A percentile compares a stretch with the other conserved stretches of the same genome.
Conservation (phyloP, 73 alveolate species). For the Blepharisma stoltei region DNA sequence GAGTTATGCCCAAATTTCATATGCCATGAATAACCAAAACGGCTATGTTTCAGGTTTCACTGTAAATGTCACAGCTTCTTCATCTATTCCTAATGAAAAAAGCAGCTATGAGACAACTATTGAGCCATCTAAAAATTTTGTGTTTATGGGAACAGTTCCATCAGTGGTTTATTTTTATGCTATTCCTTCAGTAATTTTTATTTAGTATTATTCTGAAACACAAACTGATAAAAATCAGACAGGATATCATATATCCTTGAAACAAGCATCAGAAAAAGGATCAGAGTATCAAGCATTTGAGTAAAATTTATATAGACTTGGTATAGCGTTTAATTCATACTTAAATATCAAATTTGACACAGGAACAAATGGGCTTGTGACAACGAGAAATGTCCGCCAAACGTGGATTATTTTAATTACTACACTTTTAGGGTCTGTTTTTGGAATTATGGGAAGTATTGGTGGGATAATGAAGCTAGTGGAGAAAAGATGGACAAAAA, state of each 20-base stretch:
- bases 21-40: no score
- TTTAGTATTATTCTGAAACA: neutral
- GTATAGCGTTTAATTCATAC: neutral
- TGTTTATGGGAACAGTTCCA: neutral
- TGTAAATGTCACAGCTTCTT: conserved; percentile 4
- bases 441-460: neutral
- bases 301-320: neutral
- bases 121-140: neutral
- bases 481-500: neutral
- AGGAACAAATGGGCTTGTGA: neutral
- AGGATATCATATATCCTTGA: neutral
- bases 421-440: conserved; percentile 20
- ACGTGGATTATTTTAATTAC: neutral
- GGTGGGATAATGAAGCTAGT: neutral
- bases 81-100: neutral
- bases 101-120: neutral
- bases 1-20: no score
- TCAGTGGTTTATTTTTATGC: neutral
- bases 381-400: neutral
- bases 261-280: neutral
- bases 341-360: neutral
- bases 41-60: neutral
- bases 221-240: neutral
- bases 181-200: conserved; percentile 26
- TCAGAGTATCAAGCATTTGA: neutral